These are phyloP conservation scores for Aspergillus fumigatiaffinis DNA, from an alignment of 2,329 filamentous ascomycete species.

Conservation along the genomic window DNA sequence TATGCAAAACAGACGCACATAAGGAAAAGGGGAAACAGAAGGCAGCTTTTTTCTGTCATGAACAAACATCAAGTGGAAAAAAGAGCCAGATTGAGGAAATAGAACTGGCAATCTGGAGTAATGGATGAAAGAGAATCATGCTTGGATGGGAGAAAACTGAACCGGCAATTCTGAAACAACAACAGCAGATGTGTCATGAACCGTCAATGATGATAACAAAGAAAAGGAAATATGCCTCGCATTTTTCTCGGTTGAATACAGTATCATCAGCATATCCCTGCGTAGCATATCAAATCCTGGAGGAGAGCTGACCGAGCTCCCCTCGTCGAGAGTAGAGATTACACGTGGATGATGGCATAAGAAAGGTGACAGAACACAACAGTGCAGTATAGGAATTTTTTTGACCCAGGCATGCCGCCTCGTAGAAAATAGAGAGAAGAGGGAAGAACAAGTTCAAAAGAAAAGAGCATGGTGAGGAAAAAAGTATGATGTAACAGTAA, in stretches of 20 bases:
- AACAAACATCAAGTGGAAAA: slow-evolving; percentile 15
- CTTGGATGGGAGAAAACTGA: slow-evolving; percentile 17
- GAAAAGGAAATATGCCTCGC: slow-evolving; percentile 17
- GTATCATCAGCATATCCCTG: slow-evolving; percentile 29
- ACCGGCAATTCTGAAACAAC: slow-evolving; percentile 10
- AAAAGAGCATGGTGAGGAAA: not conserved
- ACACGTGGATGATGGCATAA: slow-evolving; percentile 33
- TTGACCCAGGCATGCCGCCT: slow-evolving; percentile 2
- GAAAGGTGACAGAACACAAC: slow-evolving; percentile 13
- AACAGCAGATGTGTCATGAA: slow-evolving; percentile 17
- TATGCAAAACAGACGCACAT: slow-evolving; percentile 21
- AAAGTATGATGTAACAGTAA: not conserved
- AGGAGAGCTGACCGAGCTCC: slow-evolving; percentile 35
- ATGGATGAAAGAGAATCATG: slow-evolving; percentile 21
- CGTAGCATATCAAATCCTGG: slow-evolving; percentile 21
- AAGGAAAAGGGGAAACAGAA: slow-evolving; percentile 11
- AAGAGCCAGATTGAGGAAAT: slow-evolving; percentile 16
- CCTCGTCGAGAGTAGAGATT: slow-evolving; percentile 37
- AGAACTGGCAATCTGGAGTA: slow-evolving; percentile 16
- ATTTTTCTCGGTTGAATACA: slow-evolving; percentile 36
- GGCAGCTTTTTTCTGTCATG: slow-evolving; percentile 8
- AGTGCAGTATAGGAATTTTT: slow-evolving; percentile 14
- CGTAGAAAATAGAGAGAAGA: slow-evolving; percentile 11
- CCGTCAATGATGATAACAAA: slow-evolving; percentile 16
- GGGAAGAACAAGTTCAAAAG: slow-evolving; percentile 3